These are phyloP conservation scores for Smittium culicis DNA, from an alignment of 371 early-diverging fungal genomes.

Conservation along the genomic window DNA sequence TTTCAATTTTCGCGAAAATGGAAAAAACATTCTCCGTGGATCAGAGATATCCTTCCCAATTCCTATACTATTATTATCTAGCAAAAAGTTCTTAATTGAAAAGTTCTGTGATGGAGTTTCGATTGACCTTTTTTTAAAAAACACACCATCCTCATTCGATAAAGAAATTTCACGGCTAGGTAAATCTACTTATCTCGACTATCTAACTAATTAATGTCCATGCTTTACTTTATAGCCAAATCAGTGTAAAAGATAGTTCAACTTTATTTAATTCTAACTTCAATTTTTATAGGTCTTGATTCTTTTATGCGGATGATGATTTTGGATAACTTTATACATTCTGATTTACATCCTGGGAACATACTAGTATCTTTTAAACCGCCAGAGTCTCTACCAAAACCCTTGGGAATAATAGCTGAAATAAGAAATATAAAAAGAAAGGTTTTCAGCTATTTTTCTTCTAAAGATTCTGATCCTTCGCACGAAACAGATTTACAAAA, in stretches of 20 bases:
- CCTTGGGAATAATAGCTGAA: neutral
- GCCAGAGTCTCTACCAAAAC: slow-evolving; percentile 5
- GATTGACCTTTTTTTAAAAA: slow-evolving; percentile 50
- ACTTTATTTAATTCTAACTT: too few species aligned
- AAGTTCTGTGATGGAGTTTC: slow-evolving; percentile 66
- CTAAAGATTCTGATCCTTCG: neutral
- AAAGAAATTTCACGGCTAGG: slow-evolving; percentile 43
- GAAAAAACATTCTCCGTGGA: too few species aligned
- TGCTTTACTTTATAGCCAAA: too few species aligned
- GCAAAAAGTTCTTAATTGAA: slow-evolving; percentile 65
- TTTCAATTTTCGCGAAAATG: too few species aligned
- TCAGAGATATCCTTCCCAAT: slow-evolving; percentile 41
- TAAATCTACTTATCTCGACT: too few species aligned
- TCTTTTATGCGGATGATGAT: slow-evolving; percentile 71
- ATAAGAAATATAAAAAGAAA: too few species aligned
- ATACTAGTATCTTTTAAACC: slow-evolving; percentile 73
- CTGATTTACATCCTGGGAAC: slow-evolving; percentile 90
- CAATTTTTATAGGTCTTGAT: slow-evolving; percentile 44
- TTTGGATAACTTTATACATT: slow-evolving; percentile 83
- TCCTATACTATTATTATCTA: slow-evolving; percentile 43
- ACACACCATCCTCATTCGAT: slow-evolving; percentile 43
- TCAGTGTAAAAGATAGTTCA: too few species aligned
- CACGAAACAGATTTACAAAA: too few species aligned
- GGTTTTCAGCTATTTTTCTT: too few species aligned
- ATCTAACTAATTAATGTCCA: too few species aligned